Percentiles rank a stretch among this genome's conserved stretches.
These are phyloP conservation scores for Royoungia palumana DNA, from an alignment of 768 basidiomycete species.

Conservation along the genomic window DNA sequence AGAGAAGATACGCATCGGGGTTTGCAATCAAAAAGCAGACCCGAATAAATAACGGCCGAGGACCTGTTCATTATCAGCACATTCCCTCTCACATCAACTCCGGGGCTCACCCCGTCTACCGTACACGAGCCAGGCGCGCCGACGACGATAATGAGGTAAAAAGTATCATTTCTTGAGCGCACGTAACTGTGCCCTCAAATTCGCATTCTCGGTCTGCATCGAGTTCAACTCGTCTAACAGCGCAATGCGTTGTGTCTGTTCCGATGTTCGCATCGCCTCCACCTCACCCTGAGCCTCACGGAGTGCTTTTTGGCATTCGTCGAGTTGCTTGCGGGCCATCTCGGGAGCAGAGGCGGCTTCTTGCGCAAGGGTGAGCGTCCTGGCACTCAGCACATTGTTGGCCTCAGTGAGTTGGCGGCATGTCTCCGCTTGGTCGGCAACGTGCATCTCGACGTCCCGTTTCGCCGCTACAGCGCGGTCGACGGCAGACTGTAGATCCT, in stretches of 20 bases:
- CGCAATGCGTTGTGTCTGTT: conserved; percentile 78
- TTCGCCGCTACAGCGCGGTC: conserved; percentile 63
- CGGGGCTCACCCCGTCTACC: background rate
- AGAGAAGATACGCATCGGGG: background rate
- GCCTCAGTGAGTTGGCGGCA: conserved; percentile 71
- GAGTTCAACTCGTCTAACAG: conserved; percentile 86
- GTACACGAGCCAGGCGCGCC: background rate
- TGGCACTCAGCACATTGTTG: conserved; percentile 73
- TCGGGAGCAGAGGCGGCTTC: conserved; percentile 36
- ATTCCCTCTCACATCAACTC: too few relatives aligned
- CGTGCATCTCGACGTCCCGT: conserved; percentile 61
- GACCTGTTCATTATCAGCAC: background rate
- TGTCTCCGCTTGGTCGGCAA: conserved; percentile 71
- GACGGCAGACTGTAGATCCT: conserved; percentile 55
- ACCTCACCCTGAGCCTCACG: conserved; percentile 66
- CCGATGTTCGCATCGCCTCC: conserved; percentile 60
- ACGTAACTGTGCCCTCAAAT: conserved; percentile 67
- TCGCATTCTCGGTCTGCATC: conserved; percentile 76
- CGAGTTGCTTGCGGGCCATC: conserved; percentile 59
- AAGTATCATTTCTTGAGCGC: conserved; percentile 39
- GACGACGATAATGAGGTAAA: background rate
- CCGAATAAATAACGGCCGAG: background rate
- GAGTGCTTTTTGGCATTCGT: conserved; percentile 58
- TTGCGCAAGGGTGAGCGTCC: conserved; percentile 50
- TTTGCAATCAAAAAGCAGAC: background rate